Evolutionary conservation across 306 rosid genomes (phyloP).

Genomic region (Cajanus cajan): DNA sequence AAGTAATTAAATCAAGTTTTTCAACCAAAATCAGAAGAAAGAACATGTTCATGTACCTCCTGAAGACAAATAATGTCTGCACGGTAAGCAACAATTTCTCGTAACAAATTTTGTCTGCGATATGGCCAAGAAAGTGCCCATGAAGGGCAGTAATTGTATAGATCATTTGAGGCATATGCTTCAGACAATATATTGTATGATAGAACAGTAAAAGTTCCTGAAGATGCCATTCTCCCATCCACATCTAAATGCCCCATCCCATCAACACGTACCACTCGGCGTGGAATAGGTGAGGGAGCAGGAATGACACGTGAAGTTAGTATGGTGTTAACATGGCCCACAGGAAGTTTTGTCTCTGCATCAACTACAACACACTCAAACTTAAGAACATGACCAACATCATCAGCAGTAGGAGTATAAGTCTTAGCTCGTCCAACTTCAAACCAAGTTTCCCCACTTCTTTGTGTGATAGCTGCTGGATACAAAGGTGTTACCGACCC

Average conservation of each 20-base stretch:
- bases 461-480: constrained; percentile 72
- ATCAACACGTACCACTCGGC: constrained; percentile 65
- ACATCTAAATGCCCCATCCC: constrained; percentile 72
- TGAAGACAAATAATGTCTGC: constrained; percentile 98
- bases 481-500: constrained; percentile 79
- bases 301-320: constrained; percentile 90
- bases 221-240: constrained; percentile 68
- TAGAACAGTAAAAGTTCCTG: constrained; percentile 84
- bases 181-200: constrained; percentile 96
- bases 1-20: constrained; percentile 14
- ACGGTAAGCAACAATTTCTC: constrained; percentile 92
- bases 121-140: constrained; percentile 99
- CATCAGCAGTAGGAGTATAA: constrained; percentile 88
- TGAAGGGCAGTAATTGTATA: constrained; percentile 86
- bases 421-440: constrained; percentile 83
- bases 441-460: constrained; percentile 90
- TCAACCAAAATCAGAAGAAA: constrained; percentile 18
- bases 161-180: constrained; percentile 72
- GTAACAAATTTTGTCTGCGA: constrained; percentile 91
- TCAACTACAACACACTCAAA: constrained; percentile 91
- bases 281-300: constrained; percentile 93
- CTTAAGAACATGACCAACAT: constrained; percentile 87
- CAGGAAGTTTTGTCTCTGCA: constrained; percentile 64
- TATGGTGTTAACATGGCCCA: constrained; percentile 65
- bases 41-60: constrained; percentile 62